Evolutionary conservation across 805 yeast species (phyloP).

Genomic region (Pichia paraexigua): DNA sequence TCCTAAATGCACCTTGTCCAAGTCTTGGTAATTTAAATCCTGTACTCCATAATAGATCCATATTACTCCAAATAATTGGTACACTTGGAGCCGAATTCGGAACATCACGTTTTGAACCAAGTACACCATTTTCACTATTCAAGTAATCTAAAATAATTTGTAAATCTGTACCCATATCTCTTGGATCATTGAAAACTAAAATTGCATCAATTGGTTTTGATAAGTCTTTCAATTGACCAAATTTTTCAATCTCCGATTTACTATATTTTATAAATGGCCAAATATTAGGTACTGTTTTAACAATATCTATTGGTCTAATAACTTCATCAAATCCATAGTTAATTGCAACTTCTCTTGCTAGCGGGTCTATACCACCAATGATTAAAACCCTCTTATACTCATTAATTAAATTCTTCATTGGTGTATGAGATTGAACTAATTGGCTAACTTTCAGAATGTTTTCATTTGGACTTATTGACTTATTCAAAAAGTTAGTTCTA

Average conservation of each 20-base stretch:
- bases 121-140: constrained; percentile 48
- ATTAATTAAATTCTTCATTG: constrained; percentile 52
- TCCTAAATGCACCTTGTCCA: constrained; percentile 86
- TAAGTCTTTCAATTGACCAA: constrained; percentile 19
- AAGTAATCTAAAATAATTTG: constrained; percentile 71
- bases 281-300: constrained; percentile 44
- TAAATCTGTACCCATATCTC: constrained; percentile 80
- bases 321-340: constrained; percentile 74
- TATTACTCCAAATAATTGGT: constrained; percentile 75
- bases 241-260: constrained; percentile 35
- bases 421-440: constrained; percentile 82
- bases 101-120: constrained; percentile 53
- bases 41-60: constrained; percentile 84
- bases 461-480: constrained; percentile 11
- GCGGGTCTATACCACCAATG: constrained; percentile 71
- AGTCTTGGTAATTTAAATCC: constrained; percentile 69
- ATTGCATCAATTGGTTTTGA: constrained; percentile 56
- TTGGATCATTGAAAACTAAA: constrained; percentile 79
- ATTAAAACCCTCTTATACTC: constrained; percentile 58
- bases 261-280: constrained; percentile 63
- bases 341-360: constrained; percentile 68
- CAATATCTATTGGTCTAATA: constrained; percentile 62
- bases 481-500: constrained; percentile 48
- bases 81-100: constrained; percentile 38
- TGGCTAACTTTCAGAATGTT: constrained; percentile 43